phyloP scores from a whole-genome alignment of 2,329 filamentous ascomycete species.

The Fusarium nisikadoi region DNA sequence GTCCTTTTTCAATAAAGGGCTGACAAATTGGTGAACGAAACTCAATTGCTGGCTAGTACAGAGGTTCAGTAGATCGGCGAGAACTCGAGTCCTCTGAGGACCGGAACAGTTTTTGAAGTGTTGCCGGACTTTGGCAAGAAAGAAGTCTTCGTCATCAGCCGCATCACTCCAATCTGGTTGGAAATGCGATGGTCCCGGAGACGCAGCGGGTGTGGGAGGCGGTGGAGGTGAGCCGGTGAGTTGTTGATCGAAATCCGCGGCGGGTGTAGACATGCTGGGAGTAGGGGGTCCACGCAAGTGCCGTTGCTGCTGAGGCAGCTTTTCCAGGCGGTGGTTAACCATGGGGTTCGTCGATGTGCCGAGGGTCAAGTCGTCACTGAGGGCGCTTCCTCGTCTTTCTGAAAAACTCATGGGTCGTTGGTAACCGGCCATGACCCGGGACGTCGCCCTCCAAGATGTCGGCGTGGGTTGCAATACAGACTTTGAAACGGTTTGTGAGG shows the following conservation, averaged over 20 bases:
- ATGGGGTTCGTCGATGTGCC: slow-evolving; percentile 59
- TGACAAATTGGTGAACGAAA: slow-evolving; percentile 96
- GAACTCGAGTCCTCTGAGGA: slow-evolving; percentile 79
- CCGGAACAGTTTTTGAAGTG: slow-evolving; percentile 83
- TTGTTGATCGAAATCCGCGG: slow-evolving; percentile 70
- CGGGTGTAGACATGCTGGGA: slow-evolving; percentile 73
- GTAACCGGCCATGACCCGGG: slow-evolving; percentile 50
- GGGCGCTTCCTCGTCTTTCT: slow-evolving; percentile 67
- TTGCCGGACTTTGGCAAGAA: slow-evolving; percentile 80
- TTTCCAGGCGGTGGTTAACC: slow-evolving; percentile 62
- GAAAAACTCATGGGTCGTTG: slow-evolving; percentile 68
- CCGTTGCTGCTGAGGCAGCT: slow-evolving; percentile 54
- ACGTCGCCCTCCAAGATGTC: slow-evolving; percentile 28
- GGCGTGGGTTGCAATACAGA: slow-evolving; percentile 8
- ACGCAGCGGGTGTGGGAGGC: slow-evolving; percentile 73
- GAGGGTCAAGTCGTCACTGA: slow-evolving; percentile 67
- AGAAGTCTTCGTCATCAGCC: slow-evolving; percentile 83
- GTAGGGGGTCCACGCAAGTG: slow-evolving; percentile 69
- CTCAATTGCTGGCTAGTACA: slow-evolving; percentile 96
- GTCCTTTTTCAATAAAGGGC: slow-evolving; percentile 93
- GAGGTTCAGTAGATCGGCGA: slow-evolving; percentile 90
- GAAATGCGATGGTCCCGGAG: slow-evolving; percentile 69
- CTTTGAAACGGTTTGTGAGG: slow-evolving; percentile 6
- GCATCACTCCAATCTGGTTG: slow-evolving; percentile 80
- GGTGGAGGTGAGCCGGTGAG: slow-evolving; percentile 71